Evolutionary conservation across 345 rosid species (phyloP).

Genomic region (Gossypium australe): DNA sequence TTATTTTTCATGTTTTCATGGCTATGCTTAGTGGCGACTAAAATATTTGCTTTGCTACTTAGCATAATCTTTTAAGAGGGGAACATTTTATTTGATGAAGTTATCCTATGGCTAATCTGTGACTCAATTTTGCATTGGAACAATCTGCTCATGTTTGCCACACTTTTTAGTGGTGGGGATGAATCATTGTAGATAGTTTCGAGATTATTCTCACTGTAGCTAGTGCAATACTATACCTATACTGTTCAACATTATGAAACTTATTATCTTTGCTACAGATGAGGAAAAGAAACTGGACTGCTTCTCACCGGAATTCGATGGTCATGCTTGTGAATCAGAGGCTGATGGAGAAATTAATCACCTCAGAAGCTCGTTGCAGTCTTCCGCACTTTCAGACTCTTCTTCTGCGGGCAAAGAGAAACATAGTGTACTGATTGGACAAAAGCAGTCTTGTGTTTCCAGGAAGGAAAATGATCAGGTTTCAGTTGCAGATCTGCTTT

Average conservation of each 20-base stretch:
- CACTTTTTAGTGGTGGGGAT: background rate
- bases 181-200: background rate
- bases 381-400: constrained; percentile 17
- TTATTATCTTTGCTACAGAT: constrained; percentile 32
- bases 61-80: background rate
- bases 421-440: constrained; percentile 16
- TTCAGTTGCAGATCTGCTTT: constrained; percentile 49
- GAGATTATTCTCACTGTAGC: background rate
- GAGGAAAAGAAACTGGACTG: constrained; percentile 30
- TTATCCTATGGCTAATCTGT: background rate
- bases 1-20: background rate
- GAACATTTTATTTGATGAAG: background rate
- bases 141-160: background rate
- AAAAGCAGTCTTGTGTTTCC: constrained; percentile 10
- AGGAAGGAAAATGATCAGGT: constrained; percentile 25
- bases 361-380: constrained; percentile 11
- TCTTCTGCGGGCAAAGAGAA: constrained; percentile 23
- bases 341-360: constrained; percentile 20
- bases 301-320: constrained; percentile 60
- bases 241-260: background rate
- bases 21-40: background rate
- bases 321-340: constrained; percentile 17
- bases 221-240: background rate
- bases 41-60: constrained; percentile 1
- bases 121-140: background rate